Percentiles rank a stretch among this genome's conserved stretches.
phyloP scores from a whole-genome alignment of 2,329 filamentous ascomycete species.

The Diaporthe sp. region DNA sequence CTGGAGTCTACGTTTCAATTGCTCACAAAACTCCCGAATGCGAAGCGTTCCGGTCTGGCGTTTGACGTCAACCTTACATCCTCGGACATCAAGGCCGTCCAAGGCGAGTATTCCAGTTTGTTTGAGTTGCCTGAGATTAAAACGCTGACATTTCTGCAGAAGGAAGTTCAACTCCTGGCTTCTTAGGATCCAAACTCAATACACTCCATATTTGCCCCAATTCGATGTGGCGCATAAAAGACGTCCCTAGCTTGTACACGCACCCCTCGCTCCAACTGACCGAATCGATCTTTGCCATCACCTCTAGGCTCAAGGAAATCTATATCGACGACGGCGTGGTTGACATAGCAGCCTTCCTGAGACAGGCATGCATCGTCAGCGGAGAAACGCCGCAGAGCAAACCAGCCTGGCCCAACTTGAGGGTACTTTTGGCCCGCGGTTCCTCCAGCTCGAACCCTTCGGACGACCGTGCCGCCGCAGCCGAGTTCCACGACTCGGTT shows the following conservation, averaged over 20 bases:
- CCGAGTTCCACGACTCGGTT: neutral
- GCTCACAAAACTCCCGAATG: neutral
- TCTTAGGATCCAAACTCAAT: neutral
- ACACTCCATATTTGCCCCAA: accelerated
- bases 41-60: accelerated
- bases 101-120: neutral
- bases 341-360: neutral
- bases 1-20: neutral
- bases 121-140: no score
- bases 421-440: accelerated
- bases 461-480: no score
- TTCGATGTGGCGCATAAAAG: no score
- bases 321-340: neutral
- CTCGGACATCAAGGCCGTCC: neutral
- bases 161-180: neutral
- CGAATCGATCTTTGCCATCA: neutral
- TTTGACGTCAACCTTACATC: neutral
- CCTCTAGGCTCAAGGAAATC: neutral
- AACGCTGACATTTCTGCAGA: neutral
- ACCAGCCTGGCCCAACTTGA: conserved; percentile 1
- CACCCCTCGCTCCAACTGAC: neutral
- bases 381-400: neutral
- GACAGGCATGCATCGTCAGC: neutral
- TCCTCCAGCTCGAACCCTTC: accelerated
- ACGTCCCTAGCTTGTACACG: neutral